Base-by-base conservation (phyloP, 2,329 filamentous ascomycete species). In the Arthrinium puccinioides region DNA sequence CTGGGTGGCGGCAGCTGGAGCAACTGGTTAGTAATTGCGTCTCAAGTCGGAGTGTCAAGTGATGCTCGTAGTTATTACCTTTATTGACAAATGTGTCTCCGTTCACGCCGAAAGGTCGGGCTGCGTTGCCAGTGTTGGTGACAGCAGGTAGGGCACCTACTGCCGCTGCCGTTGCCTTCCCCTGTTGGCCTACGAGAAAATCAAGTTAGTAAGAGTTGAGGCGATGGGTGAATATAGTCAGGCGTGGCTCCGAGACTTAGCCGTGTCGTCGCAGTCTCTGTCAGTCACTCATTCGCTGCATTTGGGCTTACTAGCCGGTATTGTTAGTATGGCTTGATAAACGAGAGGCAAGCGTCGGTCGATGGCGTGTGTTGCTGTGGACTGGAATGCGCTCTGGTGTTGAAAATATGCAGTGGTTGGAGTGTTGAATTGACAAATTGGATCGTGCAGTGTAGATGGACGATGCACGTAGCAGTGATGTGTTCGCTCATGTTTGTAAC, bases 21-120 rank as follows among this genome's bases (percentile, higher is more conserved):
- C n/a, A n/a, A n/a, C 45, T 72, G 54, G 52, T 72, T 72, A 26
- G 70, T 69, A 52, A 84, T 82, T 25, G 64, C 77, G 61, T 64
- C 62, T 15, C 53, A 47, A 32, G 3, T 25, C 25, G 5, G 9
- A 19, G 14, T 27, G n/a, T 10, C 19, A 7, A 8, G 11, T 30
- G 15, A 32, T 16, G 27, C 70, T 55, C 14, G 76, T 76, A 13
- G 67, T 70, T 4, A 52, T 58, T 14, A n/a, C 9, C 32, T 40
- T 68, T 53, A 52, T 69, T 70, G 24, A 68, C 67, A 51, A 80
- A 79, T 23, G 60, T 73, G 58, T 60, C 57, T 33, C 71, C 72
- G 47, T 74, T 70, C 41, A 79, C 72, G 16, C 55, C 46, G 57
- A 80, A 80, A 38, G 75, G 73, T 21, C 76, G 67, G 39, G 55